Evolutionary conservation across 768 basidiomycete genomes (phyloP).

Genomic region (Termitomyces eurrhizus): DNA sequence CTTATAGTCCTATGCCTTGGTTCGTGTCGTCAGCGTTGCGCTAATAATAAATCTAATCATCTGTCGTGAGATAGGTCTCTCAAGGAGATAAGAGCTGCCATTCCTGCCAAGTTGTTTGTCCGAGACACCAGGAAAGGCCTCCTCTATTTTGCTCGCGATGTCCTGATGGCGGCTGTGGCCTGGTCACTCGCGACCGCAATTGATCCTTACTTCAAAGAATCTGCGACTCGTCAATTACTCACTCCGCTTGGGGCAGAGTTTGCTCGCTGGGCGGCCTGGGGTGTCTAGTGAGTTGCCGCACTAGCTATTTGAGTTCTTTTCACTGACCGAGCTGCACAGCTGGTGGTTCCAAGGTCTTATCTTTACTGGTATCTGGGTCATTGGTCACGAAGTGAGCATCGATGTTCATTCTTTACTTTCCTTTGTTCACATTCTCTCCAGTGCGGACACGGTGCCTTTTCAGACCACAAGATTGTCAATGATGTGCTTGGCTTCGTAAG

Average conservation of each 20-base stretch:
- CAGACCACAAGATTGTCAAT: neutral
- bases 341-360: conserved; percentile 1
- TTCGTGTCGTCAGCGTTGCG: neutral
- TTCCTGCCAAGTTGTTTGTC: neutral
- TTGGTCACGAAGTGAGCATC: neutral
- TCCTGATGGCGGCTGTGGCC: neutral
- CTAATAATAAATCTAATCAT: neutral
- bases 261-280: neutral
- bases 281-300: neutral
- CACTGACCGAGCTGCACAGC: neutral
- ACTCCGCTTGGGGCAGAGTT: neutral
- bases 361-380: conserved; percentile 3
- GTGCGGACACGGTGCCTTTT: neutral
- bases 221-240: neutral
- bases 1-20: neutral
- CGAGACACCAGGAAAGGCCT: neutral
- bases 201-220: neutral
- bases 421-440: neutral
- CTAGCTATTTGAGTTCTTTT: too few relatives aligned
- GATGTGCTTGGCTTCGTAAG: neutral
- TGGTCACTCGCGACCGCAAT: neutral
- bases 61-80: neutral
- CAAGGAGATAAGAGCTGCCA: neutral
- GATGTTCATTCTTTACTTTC: neutral
- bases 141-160: neutral